Percentiles rank a stretch among this genome's conserved stretches.
These are phyloP conservation scores for Hydrangea macrophylla DNA, from an alignment of 148 eudicot species.

Conservation along the genomic window DNA sequence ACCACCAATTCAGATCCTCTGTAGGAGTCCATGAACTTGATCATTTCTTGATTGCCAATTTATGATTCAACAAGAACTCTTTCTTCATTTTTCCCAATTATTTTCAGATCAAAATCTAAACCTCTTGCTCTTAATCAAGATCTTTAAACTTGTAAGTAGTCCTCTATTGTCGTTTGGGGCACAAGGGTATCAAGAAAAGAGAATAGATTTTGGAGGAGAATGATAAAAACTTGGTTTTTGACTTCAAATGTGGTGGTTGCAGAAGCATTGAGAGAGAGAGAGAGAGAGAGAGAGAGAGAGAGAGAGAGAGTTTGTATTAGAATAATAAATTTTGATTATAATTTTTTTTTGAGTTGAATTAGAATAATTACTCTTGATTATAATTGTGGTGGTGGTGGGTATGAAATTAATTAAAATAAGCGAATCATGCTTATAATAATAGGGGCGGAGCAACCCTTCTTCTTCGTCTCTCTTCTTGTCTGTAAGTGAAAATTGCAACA, in stretches of 20 bases:
- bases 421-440: constrained; percentile 19
- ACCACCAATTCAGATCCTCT: constrained; percentile 8
- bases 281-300: constrained; percentile 13
- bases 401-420: not conserved
- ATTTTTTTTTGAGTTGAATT: constrained; percentile 15
- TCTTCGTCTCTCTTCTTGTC: constrained; percentile 36
- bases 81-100: not conserved
- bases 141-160: not conserved
- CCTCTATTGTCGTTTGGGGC: constrained; percentile 5
- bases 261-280: constrained; percentile 16
- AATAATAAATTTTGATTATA: constrained; percentile 15
- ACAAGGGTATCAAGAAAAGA: constrained; percentile 16
- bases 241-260: constrained; percentile 32
- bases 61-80: not conserved
- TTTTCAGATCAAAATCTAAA: not conserved
- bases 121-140: not conserved
- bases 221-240: constrained; percentile 25
- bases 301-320: constrained; percentile 12
- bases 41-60: constrained; percentile 5
- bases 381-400: constrained; percentile 19
- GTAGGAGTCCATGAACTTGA: constrained; percentile 4
- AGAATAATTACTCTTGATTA: constrained; percentile 16
- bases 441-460: constrained; percentile 35
- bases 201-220: constrained; percentile 5
- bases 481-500: constrained; percentile 13